Evolutionary conservation across 192 early-diverging fungal genomes (phyloP).

Genomic region (Oehlia diaphana): DNA sequence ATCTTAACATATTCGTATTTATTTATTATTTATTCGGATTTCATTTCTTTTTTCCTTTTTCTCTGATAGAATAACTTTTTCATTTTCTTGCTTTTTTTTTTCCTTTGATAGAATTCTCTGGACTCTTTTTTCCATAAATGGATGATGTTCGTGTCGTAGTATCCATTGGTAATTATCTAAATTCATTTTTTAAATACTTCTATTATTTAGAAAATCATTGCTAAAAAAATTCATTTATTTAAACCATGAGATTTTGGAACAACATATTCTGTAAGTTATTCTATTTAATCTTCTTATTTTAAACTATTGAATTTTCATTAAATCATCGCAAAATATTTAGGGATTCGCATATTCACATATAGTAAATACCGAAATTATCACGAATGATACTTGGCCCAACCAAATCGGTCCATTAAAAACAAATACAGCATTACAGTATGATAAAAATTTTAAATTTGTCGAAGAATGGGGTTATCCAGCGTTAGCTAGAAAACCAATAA

Average conservation of each 20-base stretch:
- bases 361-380: slow-evolving; percentile 16
- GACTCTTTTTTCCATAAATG: too few species aligned
- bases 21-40: too few species aligned
- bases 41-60: too few species aligned
- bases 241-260: neutral
- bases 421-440: slow-evolving; percentile 19
- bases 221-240: neutral
- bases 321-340: neutral
- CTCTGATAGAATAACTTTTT: too few species aligned
- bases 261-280: neutral
- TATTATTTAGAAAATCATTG: neutral
- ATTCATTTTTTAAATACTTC: too few species aligned
- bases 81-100: too few species aligned
- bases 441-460: neutral
- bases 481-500: neutral
- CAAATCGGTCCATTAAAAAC: slow-evolving; percentile 9
- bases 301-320: neutral
- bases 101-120: too few species aligned
- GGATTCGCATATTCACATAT: neutral
- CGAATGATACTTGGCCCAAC: slow-evolving; percentile 2
- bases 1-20: too few species aligned
- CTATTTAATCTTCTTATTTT: neutral
- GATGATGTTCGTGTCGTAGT: too few species aligned
- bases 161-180: too few species aligned
- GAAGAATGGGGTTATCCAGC: slow-evolving; percentile 5